phyloP scores from a whole-genome alignment of 2,329 filamentous ascomycete species.

The Cladosporium sp. region DNA sequence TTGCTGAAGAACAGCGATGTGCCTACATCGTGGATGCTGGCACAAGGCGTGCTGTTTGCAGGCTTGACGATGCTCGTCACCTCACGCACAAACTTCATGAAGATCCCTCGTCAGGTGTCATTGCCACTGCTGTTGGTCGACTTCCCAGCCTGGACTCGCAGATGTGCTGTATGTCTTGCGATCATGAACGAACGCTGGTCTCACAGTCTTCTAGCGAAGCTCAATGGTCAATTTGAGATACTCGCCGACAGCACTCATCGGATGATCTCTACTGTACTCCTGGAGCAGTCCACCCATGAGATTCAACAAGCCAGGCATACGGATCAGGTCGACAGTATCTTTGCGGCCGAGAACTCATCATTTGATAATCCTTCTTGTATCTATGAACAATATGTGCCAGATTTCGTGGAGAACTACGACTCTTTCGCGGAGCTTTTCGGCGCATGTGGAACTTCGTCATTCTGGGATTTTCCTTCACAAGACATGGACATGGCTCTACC shows the following conservation, averaged over 20 bases:
- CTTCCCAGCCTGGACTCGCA: background rate
- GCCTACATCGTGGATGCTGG: background rate
- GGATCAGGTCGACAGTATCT: too few relatives aligned
- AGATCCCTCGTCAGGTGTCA: background rate
- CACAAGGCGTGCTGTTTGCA: background rate
- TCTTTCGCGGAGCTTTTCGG: background rate
- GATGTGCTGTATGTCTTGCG: background rate
- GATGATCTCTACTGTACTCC: background rate
- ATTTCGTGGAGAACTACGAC: background rate
- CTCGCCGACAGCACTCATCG: background rate
- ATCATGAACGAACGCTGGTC: background rate
- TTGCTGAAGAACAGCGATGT: background rate
- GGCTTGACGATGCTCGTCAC: background rate
- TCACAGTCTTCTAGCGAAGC: background rate
- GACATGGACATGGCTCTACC: background rate
- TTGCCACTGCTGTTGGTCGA: background rate
- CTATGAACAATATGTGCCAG: background rate
- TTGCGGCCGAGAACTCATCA: background rate
- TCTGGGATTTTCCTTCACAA: background rate
- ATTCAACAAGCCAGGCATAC: background rate
- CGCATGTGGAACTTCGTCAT: background rate
- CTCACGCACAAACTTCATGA: background rate
- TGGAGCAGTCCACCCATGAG: background rate
- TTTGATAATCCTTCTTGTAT: background rate
- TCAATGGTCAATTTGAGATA: background rate